Conservation (phyloP, 768 basidiomycete species). For the Lentinus tigrinus region DNA sequence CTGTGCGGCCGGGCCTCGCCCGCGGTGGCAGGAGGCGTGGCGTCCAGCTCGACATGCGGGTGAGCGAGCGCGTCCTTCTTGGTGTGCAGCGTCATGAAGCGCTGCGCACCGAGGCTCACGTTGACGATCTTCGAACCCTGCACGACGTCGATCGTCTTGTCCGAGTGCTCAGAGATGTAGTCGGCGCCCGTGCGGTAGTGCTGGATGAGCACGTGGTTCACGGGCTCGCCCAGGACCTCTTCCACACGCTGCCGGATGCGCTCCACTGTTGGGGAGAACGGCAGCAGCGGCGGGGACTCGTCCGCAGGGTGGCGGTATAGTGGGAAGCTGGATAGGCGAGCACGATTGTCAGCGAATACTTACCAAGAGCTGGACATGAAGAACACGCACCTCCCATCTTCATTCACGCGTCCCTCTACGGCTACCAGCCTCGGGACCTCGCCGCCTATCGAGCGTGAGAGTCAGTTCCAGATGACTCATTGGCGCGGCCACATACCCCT, state of each 20-base stretch:
- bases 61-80: conserved; percentile 47
- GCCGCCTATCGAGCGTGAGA: conserved; percentile 46
- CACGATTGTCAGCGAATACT: conserved; percentile 4
- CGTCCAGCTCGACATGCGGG: background rate
- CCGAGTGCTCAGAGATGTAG: conserved; percentile 84
- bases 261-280: conserved; percentile 69
- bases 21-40: background rate
- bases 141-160: conserved; percentile 83
- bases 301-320: conserved; percentile 84
- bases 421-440: conserved; percentile 69
- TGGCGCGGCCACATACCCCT: conserved; percentile 45
- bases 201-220: conserved; percentile 85
- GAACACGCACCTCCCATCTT: conserved; percentile 47
- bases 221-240: conserved; percentile 54
- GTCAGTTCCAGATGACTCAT: background rate
- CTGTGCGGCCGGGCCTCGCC: background rate
- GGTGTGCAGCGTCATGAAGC: conserved; percentile 69
- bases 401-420: conserved; percentile 53
- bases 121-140: conserved; percentile 76
- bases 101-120: conserved; percentile 76
- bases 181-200: conserved; percentile 77
- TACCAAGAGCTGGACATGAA: conserved; percentile 12
- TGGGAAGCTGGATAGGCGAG: conserved; percentile 50
- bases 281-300: conserved; percentile 63
- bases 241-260: conserved; percentile 65